A percentile compares a stretch with the other conserved stretches of the same genome.
phyloP scores from a whole-genome alignment of 2,329 filamentous ascomycete species.

The Alternaria metachromatica region DNA sequence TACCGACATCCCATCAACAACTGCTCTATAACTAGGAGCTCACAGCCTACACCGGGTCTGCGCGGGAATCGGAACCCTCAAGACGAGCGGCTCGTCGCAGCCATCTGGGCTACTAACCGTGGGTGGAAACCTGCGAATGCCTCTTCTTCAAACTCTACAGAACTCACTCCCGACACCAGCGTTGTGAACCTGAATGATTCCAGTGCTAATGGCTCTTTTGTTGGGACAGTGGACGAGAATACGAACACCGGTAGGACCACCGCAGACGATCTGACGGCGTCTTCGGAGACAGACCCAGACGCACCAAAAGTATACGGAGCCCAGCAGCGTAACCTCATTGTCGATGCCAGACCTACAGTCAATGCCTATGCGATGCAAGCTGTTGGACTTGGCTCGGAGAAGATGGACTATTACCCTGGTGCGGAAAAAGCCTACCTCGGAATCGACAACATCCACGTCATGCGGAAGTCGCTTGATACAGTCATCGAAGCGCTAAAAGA shows the following conservation, averaged over 20 bases:
- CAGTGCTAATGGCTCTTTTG: conserved; percentile 45
- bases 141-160: conserved; percentile 32
- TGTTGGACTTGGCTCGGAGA: conserved; percentile 90
- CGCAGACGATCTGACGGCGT: conserved; percentile 38
- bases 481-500: conserved; percentile 92
- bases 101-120: conserved; percentile 79
- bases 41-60: conserved; percentile 87
- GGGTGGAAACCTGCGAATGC: conserved; percentile 41
- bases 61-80: conserved; percentile 90
- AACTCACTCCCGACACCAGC: conserved; percentile 42
- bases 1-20: conserved; percentile 98
- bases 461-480: conserved; percentile 87
- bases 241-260: conserved; percentile 22
- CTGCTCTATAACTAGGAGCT: conserved; percentile 93
- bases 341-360: conserved; percentile 91
- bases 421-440: conserved; percentile 90
- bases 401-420: conserved; percentile 96
- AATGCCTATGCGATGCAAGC: conserved; percentile 96
- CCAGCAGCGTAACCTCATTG: conserved; percentile 91
- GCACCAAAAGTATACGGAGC: conserved; percentile 75
- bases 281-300: conserved; percentile 46
- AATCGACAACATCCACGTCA: conserved; percentile 98
- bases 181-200: conserved; percentile 41
- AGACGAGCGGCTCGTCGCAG: conserved; percentile 90
- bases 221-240: conserved; percentile 38